Evolutionary conservation across 495 filamentous ascomycete genomes (phyloP).

Genomic region (Chaetomidium leptoderma): DNA sequence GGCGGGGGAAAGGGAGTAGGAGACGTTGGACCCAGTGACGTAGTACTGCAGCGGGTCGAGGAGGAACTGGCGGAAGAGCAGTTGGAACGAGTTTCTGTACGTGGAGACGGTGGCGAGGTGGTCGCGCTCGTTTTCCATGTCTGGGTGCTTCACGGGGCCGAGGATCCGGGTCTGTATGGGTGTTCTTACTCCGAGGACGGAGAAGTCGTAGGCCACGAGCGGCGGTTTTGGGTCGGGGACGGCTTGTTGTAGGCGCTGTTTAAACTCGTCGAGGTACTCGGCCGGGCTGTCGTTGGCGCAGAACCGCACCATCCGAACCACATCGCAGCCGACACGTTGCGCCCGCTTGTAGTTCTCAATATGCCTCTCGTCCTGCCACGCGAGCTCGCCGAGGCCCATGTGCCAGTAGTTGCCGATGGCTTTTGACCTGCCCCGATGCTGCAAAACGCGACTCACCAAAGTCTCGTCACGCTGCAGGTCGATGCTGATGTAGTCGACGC

Average conservation of each 20-base stretch:
- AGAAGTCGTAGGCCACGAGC: constrained; percentile 69
- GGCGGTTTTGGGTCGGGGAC: constrained; percentile 54
- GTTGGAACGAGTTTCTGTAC: constrained; percentile 50
- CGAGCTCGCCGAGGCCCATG: constrained; percentile 43
- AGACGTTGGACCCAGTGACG: constrained; percentile 66
- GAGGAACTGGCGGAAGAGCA: constrained; percentile 52
- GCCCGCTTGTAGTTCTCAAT: constrained; percentile 55
- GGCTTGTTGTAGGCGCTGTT: constrained; percentile 40
- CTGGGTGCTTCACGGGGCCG: constrained; percentile 64
- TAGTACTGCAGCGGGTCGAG: constrained; percentile 69
- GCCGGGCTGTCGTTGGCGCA: constrained; percentile 57
- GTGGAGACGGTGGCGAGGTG: constrained; percentile 41
- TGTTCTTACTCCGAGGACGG: constrained; percentile 61
- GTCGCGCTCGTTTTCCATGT: constrained; percentile 51
- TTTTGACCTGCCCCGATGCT: constrained; percentile 60
- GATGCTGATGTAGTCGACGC: constrained; percentile 67
- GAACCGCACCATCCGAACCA: constrained; percentile 63
- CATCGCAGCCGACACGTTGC: constrained; percentile 60
- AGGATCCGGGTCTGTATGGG: constrained; percentile 65
- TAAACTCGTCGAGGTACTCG: constrained; percentile 53
- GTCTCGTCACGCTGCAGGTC: constrained; percentile 57
- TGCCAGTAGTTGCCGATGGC: constrained; percentile 66
- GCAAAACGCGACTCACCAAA: constrained; percentile 50
- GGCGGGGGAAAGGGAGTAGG: constrained; percentile 70
- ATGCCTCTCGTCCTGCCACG: constrained; percentile 61